Base-by-base conservation (phyloP, 345 rosid genomes). In the Eucalyptus tenuipes region DNA sequence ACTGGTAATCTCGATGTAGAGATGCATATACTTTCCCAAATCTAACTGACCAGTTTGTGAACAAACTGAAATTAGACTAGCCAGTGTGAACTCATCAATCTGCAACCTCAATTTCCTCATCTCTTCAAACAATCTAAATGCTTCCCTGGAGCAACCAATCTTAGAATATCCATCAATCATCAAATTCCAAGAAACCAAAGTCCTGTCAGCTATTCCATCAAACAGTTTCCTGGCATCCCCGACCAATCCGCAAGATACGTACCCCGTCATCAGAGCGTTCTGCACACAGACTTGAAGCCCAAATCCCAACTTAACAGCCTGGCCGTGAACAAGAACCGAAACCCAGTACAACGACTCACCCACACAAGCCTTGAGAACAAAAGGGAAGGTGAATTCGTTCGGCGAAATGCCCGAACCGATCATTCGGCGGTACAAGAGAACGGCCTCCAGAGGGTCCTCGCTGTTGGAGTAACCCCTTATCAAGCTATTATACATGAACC, bases 161-260 rank as follows among this genome's bases (percentile, higher is more conserved):
- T 87, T 91, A 42, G 92, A 88, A 79, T 92, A 92, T 88, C 92
- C 94, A 49, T 89, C 90, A 31, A 93, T 88, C 89, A 89, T 93
- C 50, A 91, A 92, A 45, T 93, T 93, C 94, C 94, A 93, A 3
- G 91, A 92, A 68, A 93, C 92, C 71, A 88, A 85, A 81, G 91
- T 89, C 88, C 92, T 94, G 15, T 91, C 90, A 14, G 33, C 53
- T 87, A 91, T 89, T 88, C 57, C 92, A 86, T 89, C 90, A 85
- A 94, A 92, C 91, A 93, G 37, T 64, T 89, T 88, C 49, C 91
- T 89, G 45, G 91, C 91, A 86, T 88, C 40, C 10, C 45, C 75
- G 13, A 57, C 48, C 75, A 81, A 49, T 61, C 89, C 87, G 40
- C 45, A 61, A n/a, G 10, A 53, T 52, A 55, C 44, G 18, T 50